A percentile compares a stretch with the other conserved stretches of the same genome.
Evolutionary conservation across 164 flowering plant species (phyloP).

Genomic region (grape (Vitis vinifera)): ASM3070453v1 NC_081823.1:2520501-2521000

Average conservation of each 20-base stretch:
- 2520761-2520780: constrained; percentile 84
- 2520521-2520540: constrained; percentile 67
- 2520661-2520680: constrained; percentile 83
- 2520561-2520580: constrained; percentile 79
- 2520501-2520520: constrained; percentile 79
- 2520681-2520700: constrained; percentile 75
- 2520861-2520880: constrained; percentile 44
- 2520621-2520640: constrained; percentile 76
- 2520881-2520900: constrained; percentile 82
- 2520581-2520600: constrained; percentile 91
- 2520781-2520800: constrained; percentile 66
- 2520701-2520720: constrained; percentile 86
- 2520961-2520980: constrained; percentile 85
- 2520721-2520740: constrained; percentile 78
- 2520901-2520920: constrained; percentile 86
- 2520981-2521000: constrained; percentile 83
- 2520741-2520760: constrained; percentile 74
- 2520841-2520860: constrained; percentile 61
- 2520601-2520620: constrained; percentile 75
- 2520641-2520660: constrained; percentile 91
- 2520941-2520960: constrained; percentile 58
- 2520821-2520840: constrained; percentile 80
- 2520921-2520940: constrained; percentile 80
- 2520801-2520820: constrained; percentile 72
- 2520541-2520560: constrained; percentile 76